Evolutionary conservation across 306 rosid genomes (phyloP).

Genomic region (Medicago ruthenica): DNA sequence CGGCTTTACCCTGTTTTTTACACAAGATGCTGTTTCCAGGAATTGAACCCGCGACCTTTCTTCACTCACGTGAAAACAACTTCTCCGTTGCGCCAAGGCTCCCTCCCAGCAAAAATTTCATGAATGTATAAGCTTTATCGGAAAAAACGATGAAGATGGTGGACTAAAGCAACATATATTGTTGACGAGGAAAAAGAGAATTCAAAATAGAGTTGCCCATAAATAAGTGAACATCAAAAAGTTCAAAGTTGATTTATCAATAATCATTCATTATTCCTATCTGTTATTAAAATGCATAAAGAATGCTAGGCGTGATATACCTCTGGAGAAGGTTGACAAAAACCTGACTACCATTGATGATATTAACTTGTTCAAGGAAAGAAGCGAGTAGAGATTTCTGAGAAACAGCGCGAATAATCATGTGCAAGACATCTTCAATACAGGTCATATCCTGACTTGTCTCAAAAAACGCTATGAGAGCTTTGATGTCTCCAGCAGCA

Average conservation of each 20-base stretch:
- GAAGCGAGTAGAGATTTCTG: conserved; percentile 80
- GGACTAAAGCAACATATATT: conserved; percentile 11
- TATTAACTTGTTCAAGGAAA: conserved; percentile 87
- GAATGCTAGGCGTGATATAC: conserved; percentile 53
- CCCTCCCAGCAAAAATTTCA: neutral
- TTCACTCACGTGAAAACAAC: no score
- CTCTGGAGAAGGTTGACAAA: conserved; percentile 97
- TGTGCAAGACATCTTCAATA: conserved; percentile 91
- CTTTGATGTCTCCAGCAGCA: conserved; percentile 77
- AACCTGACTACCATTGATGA: conserved; percentile 78
- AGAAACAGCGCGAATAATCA: conserved; percentile 92
- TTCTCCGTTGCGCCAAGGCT: no score
- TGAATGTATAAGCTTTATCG: conserved; percentile 4
- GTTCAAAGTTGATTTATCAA: conserved; percentile 22
- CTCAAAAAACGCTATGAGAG: conserved; percentile 88
- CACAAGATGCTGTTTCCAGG: no score
- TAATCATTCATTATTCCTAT: neutral
- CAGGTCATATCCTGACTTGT: conserved; percentile 88
- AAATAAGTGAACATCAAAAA: neutral
- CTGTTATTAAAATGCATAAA: conserved; percentile 13
- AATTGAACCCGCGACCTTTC: no score
- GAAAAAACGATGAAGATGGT: neutral
- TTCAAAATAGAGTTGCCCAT: conserved; percentile 16
- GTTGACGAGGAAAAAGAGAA: conserved; percentile 8
- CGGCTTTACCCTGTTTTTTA: no score